Evolutionary conservation across 768 basidiomycete species (phyloP).

Genomic region (Pisolithus sp.): DNA sequence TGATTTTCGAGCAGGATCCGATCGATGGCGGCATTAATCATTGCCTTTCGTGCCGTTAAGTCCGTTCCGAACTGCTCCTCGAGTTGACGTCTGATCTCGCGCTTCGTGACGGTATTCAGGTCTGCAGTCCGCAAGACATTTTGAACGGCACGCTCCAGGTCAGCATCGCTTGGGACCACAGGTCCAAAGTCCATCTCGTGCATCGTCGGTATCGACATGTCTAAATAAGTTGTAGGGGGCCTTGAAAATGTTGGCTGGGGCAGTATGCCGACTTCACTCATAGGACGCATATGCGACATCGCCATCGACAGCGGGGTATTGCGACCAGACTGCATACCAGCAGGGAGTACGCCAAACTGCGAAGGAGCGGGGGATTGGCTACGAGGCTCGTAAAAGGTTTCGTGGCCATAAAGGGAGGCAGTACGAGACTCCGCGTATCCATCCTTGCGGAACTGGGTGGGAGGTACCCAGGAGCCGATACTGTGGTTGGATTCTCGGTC

Average conservation of each 20-base stretch:
- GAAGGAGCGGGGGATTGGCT: constrained; percentile 72
- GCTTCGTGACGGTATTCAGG: constrained; percentile 87
- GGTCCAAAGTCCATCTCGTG: constrained; percentile 39
- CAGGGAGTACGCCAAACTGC: constrained; percentile 49
- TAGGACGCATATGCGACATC: constrained; percentile 26
- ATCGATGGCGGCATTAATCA: constrained; percentile 77
- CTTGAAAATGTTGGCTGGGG: constrained; percentile 64
- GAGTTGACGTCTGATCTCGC: constrained; percentile 77
- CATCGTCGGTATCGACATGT: constrained; percentile 53
- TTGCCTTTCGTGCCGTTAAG: constrained; percentile 60
- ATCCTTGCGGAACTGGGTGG: constrained; percentile 60
- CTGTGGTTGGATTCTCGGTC: constrained; percentile 96
- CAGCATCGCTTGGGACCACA: constrained; percentile 55
- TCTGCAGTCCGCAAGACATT: constrained; percentile 72
- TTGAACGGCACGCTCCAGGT: constrained; percentile 71
- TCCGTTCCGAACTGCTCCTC: constrained; percentile 81
- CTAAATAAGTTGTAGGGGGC: constrained; percentile 72
- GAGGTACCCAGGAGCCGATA: constrained; percentile 89
- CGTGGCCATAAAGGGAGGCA: constrained; percentile 79
- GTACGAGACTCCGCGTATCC: constrained; percentile 75
- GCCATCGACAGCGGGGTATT: constrained; percentile 55
- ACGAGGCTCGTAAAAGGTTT: constrained; percentile 77
- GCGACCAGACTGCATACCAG: constrained; percentile 73
- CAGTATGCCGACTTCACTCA: constrained; percentile 32
- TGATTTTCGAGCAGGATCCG: constrained; percentile 51